A percentile compares a stretch with the other conserved stretches of the same genome.
These are phyloP conservation scores for Aspergillus tamarii DNA, from an alignment of 2,329 filamentous ascomycete species.

Conservation along the genomic window DNA sequence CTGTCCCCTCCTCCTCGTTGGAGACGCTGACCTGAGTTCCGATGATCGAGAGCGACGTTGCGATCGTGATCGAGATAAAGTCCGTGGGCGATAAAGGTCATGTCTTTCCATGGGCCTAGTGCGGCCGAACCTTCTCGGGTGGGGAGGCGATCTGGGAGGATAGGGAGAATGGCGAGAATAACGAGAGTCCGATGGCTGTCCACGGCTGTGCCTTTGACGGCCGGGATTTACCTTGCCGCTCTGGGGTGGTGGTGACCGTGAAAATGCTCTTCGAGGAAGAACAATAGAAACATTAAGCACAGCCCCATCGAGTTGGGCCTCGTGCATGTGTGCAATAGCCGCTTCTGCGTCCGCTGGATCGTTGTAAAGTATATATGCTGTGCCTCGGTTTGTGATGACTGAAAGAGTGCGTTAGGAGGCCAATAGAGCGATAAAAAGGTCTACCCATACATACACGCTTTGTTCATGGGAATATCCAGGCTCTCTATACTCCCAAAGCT, in stretches of 20 bases:
- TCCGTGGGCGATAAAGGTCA: conserved; percentile 63
- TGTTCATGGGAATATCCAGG: conserved; percentile 87
- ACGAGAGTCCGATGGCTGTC: conserved; percentile 28
- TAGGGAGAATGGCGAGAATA: conserved; percentile 31
- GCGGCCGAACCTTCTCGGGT: conserved; percentile 44
- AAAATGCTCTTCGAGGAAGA: conserved; percentile 79
- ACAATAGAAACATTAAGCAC: conserved; percentile 87
- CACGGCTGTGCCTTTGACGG: conserved; percentile 41
- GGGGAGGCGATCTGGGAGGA: conserved; percentile 37
- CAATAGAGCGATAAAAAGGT: neutral
- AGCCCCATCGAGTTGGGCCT: conserved; percentile 87
- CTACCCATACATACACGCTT: conserved; percentile 65
- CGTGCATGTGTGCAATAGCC: conserved; percentile 96
- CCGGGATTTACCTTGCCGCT: conserved; percentile 64
- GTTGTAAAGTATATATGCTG: conserved; percentile 86
- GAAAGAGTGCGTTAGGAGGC: conserved; percentile 2
- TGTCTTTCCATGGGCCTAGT: conserved; percentile 51
- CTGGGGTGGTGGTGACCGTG: conserved; percentile 73
- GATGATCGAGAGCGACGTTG: conserved; percentile 42
- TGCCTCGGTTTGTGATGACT: conserved; percentile 86
- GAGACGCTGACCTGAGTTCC: conserved; percentile 46
- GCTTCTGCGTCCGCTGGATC: conserved; percentile 78
- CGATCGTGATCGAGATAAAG: conserved; percentile 54
- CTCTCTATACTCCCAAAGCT: conserved; percentile 83
- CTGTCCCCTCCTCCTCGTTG: conserved; percentile 41